Evolutionary conservation across 2,329 filamentous ascomycete genomes (phyloP).

Genomic region (Lasiodiplodia sp.): DNA sequence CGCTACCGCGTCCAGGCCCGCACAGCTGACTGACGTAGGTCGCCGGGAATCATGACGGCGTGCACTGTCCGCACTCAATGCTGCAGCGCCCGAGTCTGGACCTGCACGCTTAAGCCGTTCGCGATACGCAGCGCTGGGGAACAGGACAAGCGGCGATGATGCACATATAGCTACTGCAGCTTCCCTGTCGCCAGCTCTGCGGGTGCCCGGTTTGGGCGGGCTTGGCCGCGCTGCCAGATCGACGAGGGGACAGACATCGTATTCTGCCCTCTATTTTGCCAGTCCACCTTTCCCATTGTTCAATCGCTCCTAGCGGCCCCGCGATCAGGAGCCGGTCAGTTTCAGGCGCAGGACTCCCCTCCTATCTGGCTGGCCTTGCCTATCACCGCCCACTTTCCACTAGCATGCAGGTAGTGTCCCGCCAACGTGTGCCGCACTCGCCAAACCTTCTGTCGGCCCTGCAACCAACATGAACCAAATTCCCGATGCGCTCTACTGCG

Average conservation of each 20-base stretch:
- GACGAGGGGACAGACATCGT: constrained; percentile 24
- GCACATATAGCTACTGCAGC: constrained; percentile 21
- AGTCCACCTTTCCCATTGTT: constrained; percentile 1
- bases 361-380: constrained; percentile 17
- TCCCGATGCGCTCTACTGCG: constrained; percentile 51
- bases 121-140: constrained; percentile 1
- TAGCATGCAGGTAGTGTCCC: constrained; percentile 29
- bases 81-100: neutral
- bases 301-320: neutral
- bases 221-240: constrained; percentile 23
- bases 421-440: constrained; percentile 16
- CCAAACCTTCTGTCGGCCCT: constrained; percentile 24
- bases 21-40: constrained; percentile 6
- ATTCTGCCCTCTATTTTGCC: constrained; percentile 17
- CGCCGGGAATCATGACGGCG: constrained; percentile 6
- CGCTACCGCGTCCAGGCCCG: constrained; percentile 3
- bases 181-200: constrained; percentile 26
- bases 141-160: constrained; percentile 14
- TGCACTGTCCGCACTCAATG: neutral
- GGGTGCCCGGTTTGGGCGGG: constrained; percentile 22
- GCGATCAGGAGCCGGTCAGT: neutral
- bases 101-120: neutral
- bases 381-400: constrained; percentile 24
- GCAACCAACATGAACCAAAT: constrained; percentile 50
- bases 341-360: neutral